These are phyloP conservation scores for Trichosanthes cucumerina DNA, from an alignment of 306 rosid species.

Conservation along the genomic window DNA sequence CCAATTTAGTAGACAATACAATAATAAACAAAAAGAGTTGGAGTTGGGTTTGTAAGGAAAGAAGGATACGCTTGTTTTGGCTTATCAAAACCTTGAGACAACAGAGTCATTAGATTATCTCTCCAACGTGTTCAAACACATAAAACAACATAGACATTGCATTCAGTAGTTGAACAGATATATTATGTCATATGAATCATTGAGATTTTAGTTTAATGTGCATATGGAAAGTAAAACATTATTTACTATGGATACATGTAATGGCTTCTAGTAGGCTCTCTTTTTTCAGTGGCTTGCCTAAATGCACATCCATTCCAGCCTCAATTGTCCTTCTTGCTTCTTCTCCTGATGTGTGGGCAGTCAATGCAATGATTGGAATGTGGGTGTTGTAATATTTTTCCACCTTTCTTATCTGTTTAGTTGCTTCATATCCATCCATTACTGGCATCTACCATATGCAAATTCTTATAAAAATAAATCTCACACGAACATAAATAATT, in stretches of 20 bases:
- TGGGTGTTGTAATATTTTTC: constrained; percentile 33
- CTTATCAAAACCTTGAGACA: neutral
- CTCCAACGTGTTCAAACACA: neutral
- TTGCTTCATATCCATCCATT: constrained; percentile 59
- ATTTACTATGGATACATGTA: constrained; percentile 18
- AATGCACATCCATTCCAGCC: constrained; percentile 56
- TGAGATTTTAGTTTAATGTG: neutral
- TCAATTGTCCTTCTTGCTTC: constrained; percentile 24
- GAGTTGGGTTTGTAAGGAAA: no score
- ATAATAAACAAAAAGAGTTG: no score
- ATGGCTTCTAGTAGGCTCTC: constrained; percentile 37
- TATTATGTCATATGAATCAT: neutral
- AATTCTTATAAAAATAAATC: neutral
- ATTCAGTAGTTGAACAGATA: neutral
- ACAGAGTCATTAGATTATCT: neutral
- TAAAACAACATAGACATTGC: neutral
- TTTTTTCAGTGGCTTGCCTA: constrained; percentile 38
- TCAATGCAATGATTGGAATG: constrained; percentile 65
- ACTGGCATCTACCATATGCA: constrained; percentile 43
- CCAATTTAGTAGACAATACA: no score
- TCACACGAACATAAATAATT: neutral
- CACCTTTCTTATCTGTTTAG: constrained; percentile 37
- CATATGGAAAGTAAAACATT: neutral
- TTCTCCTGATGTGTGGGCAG: constrained; percentile 32
- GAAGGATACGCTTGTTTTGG: neutral